phyloP scores from a whole-genome alignment of 2,329 filamentous ascomycete genomes.

The Pseudocercospora pini-densiflorae region DNA sequence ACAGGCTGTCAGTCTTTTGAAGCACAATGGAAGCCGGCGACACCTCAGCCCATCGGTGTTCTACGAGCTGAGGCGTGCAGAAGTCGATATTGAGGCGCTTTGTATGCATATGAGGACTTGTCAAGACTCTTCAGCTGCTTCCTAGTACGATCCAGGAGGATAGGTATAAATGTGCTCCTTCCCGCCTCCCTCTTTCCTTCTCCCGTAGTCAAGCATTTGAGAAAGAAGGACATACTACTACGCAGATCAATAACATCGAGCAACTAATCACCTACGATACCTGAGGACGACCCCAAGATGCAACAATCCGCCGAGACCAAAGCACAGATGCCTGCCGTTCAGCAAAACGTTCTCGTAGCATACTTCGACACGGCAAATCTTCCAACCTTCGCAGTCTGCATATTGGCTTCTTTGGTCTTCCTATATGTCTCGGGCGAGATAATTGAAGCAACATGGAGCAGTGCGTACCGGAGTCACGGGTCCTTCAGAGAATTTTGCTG shows the following conservation, averaged over 20 bases:
- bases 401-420: slow-evolving; percentile 1
- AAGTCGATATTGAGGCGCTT: not conserved
- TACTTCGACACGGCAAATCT: slow-evolving; percentile 7
- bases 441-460: slow-evolving; percentile 2
- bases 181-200: not conserved
- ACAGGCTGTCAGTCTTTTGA: not conserved
- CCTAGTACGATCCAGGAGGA: not conserved
- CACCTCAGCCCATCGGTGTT: not conserved
- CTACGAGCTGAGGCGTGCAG: not conserved
- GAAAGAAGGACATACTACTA: too few species aligned
- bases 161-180: not conserved
- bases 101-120: not conserved
- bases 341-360: not conserved
- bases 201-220: not conserved
- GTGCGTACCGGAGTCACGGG: not conserved
- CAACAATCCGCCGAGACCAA: not conserved
- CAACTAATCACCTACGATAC: not conserved
- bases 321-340: not conserved
- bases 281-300: not conserved
- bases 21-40: not conserved
- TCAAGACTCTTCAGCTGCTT: not conserved
- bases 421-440: slow-evolving; percentile 4
- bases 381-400: slow-evolving; percentile 2
- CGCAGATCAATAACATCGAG: not conserved
- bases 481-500: not conserved